Evolutionary conservation across 352 stramenopile species (phyloP), one percentile per base, ranked within the genome.

Genomic region (Halophytophthora polymorphica): DNA sequence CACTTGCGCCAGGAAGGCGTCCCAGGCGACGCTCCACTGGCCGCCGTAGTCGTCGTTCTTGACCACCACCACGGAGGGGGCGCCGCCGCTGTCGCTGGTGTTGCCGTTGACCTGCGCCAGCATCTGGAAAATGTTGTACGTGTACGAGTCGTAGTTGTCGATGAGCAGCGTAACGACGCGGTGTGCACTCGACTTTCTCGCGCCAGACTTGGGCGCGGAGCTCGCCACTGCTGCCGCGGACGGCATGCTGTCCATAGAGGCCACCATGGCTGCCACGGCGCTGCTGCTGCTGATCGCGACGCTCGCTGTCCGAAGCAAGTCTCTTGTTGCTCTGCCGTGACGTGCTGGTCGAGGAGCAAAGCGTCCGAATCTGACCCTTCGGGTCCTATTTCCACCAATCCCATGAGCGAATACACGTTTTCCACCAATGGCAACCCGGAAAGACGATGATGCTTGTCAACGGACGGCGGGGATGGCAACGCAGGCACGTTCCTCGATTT

Each of bases 131-230:
- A 95, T 77, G 77, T 99, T 99, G 80, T 97, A 98, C 40, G 96
- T 98, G 71, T 98, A 99, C 50, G 91, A 98, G 80, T 99, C 96
- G 56, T 98, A 98, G 73, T 99, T 98, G 80, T 99, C 96, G 53
- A 99, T 94, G 11, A 99, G 81, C 38, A 99, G 69, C 45, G 83
- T 84, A 12, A 53, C 58, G 35, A 90, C 78, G 29, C 50, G 68
- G 36, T 58, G 62, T 23, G 37, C 15, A n/a, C n/a, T n/a, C n/a
- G n/a, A n/a, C n/a, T n/a, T n/a, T 39, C 48, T 52, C 54, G 63
- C 69, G 54, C 56, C 1, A 13, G 28, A 8, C 15, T 19, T 18
- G 19, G 35, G 22, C 22, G 36, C 28, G 13, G 35, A 35, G 11
- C 18, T 12, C 28, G 51, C 29, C 12, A 50, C 18, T n/a, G 49